These are phyloP conservation scores for Pythium myriotylum DNA, from an alignment of 352 stramenopile genomes.

Conservation along the genomic window DNA sequence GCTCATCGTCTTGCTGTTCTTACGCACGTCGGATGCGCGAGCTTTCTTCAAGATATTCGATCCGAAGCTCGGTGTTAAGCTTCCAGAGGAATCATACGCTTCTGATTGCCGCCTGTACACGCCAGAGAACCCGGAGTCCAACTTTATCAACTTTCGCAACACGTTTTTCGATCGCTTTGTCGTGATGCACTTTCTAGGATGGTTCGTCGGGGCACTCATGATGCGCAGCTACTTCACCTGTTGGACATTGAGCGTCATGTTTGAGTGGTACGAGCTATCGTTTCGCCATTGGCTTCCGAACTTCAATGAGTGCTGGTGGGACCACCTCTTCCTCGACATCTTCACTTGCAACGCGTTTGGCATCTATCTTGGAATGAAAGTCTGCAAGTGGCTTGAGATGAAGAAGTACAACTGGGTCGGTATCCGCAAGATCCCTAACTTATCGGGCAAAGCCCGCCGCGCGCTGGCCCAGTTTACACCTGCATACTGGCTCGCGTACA, in stretches of 20 bases:
- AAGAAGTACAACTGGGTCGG: slow-evolving; percentile 90
- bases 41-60: slow-evolving; percentile 88
- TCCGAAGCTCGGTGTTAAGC: slow-evolving; percentile 65
- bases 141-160: slow-evolving; percentile 76
- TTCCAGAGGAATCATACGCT: slow-evolving; percentile 83
- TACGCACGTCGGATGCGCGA: slow-evolving; percentile 78
- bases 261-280: slow-evolving; percentile 87
- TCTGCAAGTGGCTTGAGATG: slow-evolving; percentile 88
- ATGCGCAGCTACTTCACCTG: slow-evolving; percentile 84
- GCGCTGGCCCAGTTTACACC: slow-evolving; percentile 90
- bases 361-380: slow-evolving; percentile 89
- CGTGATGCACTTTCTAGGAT: slow-evolving; percentile 91
- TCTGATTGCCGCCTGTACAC: slow-evolving; percentile 87
- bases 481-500: slow-evolving; percentile 89
- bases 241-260: slow-evolving; percentile 84
- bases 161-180: slow-evolving; percentile 90
- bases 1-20: slow-evolving; percentile 85
- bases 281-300: slow-evolving; percentile 92
- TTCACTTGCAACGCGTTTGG: slow-evolving; percentile 93
- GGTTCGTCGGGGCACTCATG: slow-evolving; percentile 88
- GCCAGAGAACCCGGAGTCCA: slow-evolving; percentile 79
- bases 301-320: slow-evolving; percentile 97
- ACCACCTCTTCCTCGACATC: slow-evolving; percentile 93
- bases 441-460: slow-evolving; percentile 78
- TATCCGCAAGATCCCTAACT: slow-evolving; percentile 83